A percentile compares a stretch with the other conserved stretches of the same genome.
phyloP scores from a whole-genome alignment of 2,329 filamentous ascomycete species.

The Ilyonectria destructans region DNA sequence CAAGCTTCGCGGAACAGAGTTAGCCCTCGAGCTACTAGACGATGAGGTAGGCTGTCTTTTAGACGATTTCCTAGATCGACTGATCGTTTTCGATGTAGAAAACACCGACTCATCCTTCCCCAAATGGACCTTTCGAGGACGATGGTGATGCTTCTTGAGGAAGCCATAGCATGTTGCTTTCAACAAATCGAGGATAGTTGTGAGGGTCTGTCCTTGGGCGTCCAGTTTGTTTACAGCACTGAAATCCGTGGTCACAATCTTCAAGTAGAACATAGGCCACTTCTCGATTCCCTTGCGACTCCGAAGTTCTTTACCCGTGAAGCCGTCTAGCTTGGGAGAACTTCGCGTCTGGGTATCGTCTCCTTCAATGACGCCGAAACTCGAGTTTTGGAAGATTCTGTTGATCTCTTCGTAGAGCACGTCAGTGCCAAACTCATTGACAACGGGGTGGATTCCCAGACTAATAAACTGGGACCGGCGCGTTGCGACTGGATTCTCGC shows the following conservation, averaged over 20 bases:
- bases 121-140: conserved; percentile 61
- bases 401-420: conserved; percentile 86
- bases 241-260: conserved; percentile 65
- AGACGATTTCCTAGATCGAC: conserved; percentile 37
- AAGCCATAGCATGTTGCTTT: conserved; percentile 81
- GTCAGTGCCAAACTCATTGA: conserved; percentile 70
- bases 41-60: conserved; percentile 31
- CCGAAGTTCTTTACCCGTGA: conserved; percentile 66
- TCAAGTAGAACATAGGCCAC: conserved; percentile 93
- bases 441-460: conserved; percentile 79
- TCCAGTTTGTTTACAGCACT: conserved; percentile 60
- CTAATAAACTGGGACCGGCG: conserved; percentile 87
- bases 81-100: conserved; percentile 44
- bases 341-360: conserved; percentile 53
- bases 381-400: conserved; percentile 80
- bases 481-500: conserved; percentile 77
- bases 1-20: conserved; percentile 30
- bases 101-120: conserved; percentile 44
- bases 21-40: conserved; percentile 33
- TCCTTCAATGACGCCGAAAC: conserved; percentile 78
- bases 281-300: conserved; percentile 77
- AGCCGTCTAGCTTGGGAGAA: conserved; percentile 62
- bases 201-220: conserved; percentile 65
- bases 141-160: conserved; percentile 80
- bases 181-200: conserved; percentile 72